Evolutionary conservation across 345 rosid species (phyloP).

Genomic region (Schrenkiella parvula): DNA sequence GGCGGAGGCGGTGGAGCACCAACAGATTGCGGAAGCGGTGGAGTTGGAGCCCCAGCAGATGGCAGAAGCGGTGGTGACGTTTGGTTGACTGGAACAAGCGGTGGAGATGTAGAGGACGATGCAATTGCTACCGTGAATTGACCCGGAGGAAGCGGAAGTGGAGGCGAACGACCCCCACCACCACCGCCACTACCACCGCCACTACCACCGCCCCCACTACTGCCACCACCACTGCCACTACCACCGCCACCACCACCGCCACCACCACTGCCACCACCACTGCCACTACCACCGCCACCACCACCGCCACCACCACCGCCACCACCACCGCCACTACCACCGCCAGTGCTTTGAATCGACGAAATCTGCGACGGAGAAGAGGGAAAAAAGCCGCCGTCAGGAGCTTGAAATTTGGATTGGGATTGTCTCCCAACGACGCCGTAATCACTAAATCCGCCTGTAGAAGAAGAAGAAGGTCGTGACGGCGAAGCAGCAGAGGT

Average conservation of each 20-base stretch:
- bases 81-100: constrained; percentile 3
- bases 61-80: not conserved
- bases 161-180: constrained; percentile 8
- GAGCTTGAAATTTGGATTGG: constrained; percentile 29
- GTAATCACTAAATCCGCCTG: constrained; percentile 1
- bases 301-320: too few species aligned
- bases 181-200: not conserved
- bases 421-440: constrained; percentile 16
- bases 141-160: constrained; percentile 35
- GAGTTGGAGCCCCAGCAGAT: constrained; percentile 15
- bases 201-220: too few species aligned
- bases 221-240: too few species aligned
- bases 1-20: constrained; percentile 23
- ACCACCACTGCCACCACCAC: not conserved
- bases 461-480: constrained; percentile 17
- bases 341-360: not conserved
- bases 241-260: not conserved
- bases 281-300: not conserved
- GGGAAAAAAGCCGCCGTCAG: constrained; percentile 10
- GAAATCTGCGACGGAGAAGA: not conserved
- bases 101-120: not conserved
- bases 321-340: not conserved
- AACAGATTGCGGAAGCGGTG: constrained; percentile 27
- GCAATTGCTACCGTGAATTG: constrained; percentile 7
- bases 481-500: constrained; percentile 17